Base-by-base conservation (phyloP, 192 early-diverging fungal genomes). In the Oehlia diaphana region DNA sequence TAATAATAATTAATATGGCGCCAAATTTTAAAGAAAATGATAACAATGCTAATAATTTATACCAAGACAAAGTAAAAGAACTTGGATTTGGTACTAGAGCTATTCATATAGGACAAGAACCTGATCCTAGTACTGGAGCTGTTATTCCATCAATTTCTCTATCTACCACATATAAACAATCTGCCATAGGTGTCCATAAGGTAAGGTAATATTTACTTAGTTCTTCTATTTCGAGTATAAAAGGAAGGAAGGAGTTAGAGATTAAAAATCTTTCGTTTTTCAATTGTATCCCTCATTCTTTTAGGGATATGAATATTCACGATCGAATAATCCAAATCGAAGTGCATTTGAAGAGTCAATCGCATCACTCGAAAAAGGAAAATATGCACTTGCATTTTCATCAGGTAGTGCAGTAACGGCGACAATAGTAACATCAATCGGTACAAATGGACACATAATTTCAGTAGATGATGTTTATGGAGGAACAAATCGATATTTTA, bases 91-190 rank as follows among this genome's bases (percentile, higher is more conserved):
- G 92, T 74, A 99, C 98, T 13, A 91, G 92, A 72, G 98, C 98
- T 39, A 92, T 99, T 72, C 98, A 99, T 79, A 95, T 95, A 50
- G 98, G 95, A 8, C 92, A 96, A 74, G 86, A 92, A 72, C 93
- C 95, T 58, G 97, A 99, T 81, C 92, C 94, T 31, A 82, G 90
- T 76, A 98, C 96, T 19, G 96, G 97, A 58, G 98, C 98, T n/a
- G 98, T 99, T 16, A 98, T 99, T 77, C 98, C 98, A 58, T 89
- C 98, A 16, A 87, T 99, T 47, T 95, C 93, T 26, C 90, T 99
- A 70, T 97, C 97, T 10, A 99, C 98, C 44, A 99, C 98, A 13
- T 99, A 97, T 85, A 94, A 94, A 85, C 98, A 99, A 88, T 85
- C 87, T 42, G 88, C 91, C 31, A 96, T 97, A n/a, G 97, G 97